Evolutionary conservation across 768 basidiomycete species (phyloP).

Genomic region (Daedalea quercina): DNA sequence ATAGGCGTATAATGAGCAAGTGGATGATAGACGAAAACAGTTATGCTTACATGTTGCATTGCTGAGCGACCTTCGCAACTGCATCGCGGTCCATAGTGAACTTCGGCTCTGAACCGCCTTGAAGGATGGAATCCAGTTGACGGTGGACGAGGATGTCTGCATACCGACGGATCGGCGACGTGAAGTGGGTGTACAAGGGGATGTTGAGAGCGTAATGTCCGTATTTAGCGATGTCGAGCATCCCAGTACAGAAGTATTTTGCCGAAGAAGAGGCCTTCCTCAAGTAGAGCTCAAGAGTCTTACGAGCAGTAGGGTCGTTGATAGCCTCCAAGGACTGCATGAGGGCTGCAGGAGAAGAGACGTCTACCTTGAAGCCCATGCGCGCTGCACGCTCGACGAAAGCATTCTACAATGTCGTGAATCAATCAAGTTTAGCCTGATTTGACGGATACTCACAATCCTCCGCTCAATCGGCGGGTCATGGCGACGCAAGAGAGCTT

Average conservation of each 20-base stretch:
- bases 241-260: slow-evolving; percentile 98
- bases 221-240: slow-evolving; percentile 99
- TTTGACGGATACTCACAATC: slow-evolving; percentile 43
- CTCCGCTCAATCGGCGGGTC: slow-evolving; percentile 91
- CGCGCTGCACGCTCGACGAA: slow-evolving; percentile 79
- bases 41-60: slow-evolving; percentile 84
- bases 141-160: slow-evolving; percentile 95
- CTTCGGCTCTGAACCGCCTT: slow-evolving; percentile 73
- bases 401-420: slow-evolving; percentile 40
- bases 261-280: slow-evolving; percentile 92
- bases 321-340: slow-evolving; percentile 82
- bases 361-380: slow-evolving; percentile 79
- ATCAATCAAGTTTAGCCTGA: slow-evolving; percentile 8
- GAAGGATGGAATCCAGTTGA: slow-evolving; percentile 86
- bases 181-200: slow-evolving; percentile 92
- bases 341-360: slow-evolving; percentile 67
- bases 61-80: slow-evolving; percentile 95
- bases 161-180: slow-evolving; percentile 88
- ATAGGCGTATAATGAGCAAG: slow-evolving; percentile 2
- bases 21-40: neutral
- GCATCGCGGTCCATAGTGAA: slow-evolving; percentile 98
- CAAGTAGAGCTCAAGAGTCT: slow-evolving; percentile 76
- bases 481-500: slow-evolving; percentile 92
- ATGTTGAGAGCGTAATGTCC: slow-evolving; percentile 85
- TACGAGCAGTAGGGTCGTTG: slow-evolving; percentile 62